Conservation (phyloP, 495 filamentous ascomycete genomes). For the Lasiosphaeria hispida region DNA sequence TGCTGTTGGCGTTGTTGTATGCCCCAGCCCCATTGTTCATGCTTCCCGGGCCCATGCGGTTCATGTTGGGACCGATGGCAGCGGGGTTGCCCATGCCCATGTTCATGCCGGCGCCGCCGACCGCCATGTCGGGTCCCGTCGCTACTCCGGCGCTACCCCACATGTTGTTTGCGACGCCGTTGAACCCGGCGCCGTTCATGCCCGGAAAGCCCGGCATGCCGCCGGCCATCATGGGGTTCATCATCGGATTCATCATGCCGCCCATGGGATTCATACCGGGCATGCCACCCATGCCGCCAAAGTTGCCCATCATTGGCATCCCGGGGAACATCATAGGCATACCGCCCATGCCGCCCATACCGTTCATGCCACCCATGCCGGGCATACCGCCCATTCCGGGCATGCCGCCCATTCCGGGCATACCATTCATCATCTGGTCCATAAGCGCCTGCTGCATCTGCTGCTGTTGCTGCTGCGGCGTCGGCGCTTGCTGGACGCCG, state of each 20-base stretch:
- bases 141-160: slow-evolving; percentile 22
- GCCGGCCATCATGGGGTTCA: slow-evolving; percentile 55
- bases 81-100: slow-evolving; percentile 23
- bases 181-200: slow-evolving; percentile 33
- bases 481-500: slow-evolving; percentile 9
- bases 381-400: slow-evolving; percentile 37
- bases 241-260: slow-evolving; percentile 43
- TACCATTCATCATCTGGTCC: slow-evolving; percentile 39
- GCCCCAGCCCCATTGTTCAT: slow-evolving; percentile 29
- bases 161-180: slow-evolving; percentile 15
- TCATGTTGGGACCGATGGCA: slow-evolving; percentile 23
- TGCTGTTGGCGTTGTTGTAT: slow-evolving; percentile 29
- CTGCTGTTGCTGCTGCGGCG: too few relatives aligned
- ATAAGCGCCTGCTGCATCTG: slow-evolving; percentile 28
- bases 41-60: slow-evolving; percentile 23
- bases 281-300: slow-evolving; percentile 31
- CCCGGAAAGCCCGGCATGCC: slow-evolving; percentile 45
- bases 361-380: slow-evolving; percentile 25
- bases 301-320: slow-evolving; percentile 31
- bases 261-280: slow-evolving; percentile 31
- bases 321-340: slow-evolving; percentile 18
- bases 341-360: slow-evolving; percentile 37
- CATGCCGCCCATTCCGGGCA: slow-evolving; percentile 46
- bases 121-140: slow-evolving; percentile 13
- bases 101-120: not conserved